Percentiles rank a stretch among this genome's conserved stretches.
Evolutionary conservation across 1,284 basidiomycete species (phyloP).

Genomic region (Moniliella sp.): DNA sequence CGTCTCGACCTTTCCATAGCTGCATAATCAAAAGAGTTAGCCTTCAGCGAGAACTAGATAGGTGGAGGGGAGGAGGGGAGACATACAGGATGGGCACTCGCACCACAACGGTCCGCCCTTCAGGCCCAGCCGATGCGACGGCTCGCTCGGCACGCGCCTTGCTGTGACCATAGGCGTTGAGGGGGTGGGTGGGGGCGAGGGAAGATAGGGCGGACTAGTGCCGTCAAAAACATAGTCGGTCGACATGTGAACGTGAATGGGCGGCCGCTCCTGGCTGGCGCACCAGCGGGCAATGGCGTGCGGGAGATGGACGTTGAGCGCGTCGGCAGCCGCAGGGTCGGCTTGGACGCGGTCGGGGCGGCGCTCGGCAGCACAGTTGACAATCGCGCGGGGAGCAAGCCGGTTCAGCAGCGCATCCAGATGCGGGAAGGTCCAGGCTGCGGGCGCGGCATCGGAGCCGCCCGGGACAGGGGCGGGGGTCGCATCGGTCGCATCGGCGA

Average conservation of each 20-base stretch:
- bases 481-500: conserved; percentile 29
- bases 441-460: too few species aligned
- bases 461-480: too few species aligned
- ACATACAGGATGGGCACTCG: conserved; percentile 33
- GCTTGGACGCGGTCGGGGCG: conserved; percentile 30
- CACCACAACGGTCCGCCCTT: conserved; percentile 28
- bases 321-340: conserved; percentile 36
- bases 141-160: conserved; percentile 30
- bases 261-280: conserved; percentile 1
- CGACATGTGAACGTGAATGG: conserved; percentile 38
- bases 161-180: conserved; percentile 37
- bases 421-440: conserved; percentile 38
- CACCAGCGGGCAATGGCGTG: conserved; percentile 27
- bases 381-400: conserved; percentile 35
- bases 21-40: neutral
- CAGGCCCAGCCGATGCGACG: conserved; percentile 15
- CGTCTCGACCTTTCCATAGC: conserved; percentile 15
- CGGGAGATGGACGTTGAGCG: conserved; percentile 38
- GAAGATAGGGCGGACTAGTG: conserved; percentile 36
- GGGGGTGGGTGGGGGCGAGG: conserved; percentile 35
- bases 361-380: conserved; percentile 40
- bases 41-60: neutral
- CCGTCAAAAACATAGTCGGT: conserved; percentile 35
- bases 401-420: conserved; percentile 34
- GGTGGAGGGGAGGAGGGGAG: neutral